A percentile compares a stretch with the other conserved stretches of the same genome.
These are phyloP conservation scores for Aspergillus sp. DNA, from an alignment of 2,329 filamentous ascomycete species.

Conservation along the genomic window DNA sequence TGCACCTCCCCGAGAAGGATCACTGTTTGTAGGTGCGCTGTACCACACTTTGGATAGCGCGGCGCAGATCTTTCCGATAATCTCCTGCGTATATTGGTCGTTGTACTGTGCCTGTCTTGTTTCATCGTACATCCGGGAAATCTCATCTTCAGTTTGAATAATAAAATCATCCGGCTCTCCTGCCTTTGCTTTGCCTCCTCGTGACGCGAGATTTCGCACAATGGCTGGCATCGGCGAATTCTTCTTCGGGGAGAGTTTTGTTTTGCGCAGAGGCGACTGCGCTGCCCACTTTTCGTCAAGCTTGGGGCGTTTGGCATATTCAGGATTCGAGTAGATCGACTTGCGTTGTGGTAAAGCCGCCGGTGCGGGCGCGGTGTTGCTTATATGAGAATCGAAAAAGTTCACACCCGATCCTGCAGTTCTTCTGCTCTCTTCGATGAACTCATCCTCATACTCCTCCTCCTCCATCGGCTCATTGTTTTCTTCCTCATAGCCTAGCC, in stretches of 20 bases:
- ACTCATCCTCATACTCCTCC: slow-evolving; percentile 41
- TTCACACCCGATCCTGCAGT: slow-evolving; percentile 23
- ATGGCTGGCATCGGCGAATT: slow-evolving; percentile 68
- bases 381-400: slow-evolving; percentile 34
- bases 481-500: slow-evolving; percentile 31
- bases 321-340: slow-evolving; percentile 44
- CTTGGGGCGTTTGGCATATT: slow-evolving; percentile 43
- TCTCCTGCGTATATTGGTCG: slow-evolving; percentile 30
- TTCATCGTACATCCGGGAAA: slow-evolving; percentile 63
- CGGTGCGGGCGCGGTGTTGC: slow-evolving; percentile 24
- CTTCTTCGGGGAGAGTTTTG: slow-evolving; percentile 43
- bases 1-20: slow-evolving; percentile 45
- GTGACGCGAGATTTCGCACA: slow-evolving; percentile 67
- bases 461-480: slow-evolving; percentile 42
- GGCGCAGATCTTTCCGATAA: slow-evolving; percentile 36
- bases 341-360: slow-evolving; percentile 29
- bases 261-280: slow-evolving; percentile 34
- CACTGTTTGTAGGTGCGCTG: slow-evolving; percentile 43
- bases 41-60: slow-evolving; percentile 38
- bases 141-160: slow-evolving; percentile 70
- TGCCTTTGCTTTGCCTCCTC: slow-evolving; percentile 58
- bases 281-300: slow-evolving; percentile 41
- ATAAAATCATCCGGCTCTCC: slow-evolving; percentile 71
- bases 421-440: slow-evolving; percentile 25
- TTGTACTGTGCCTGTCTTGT: slow-evolving; percentile 32